Percentiles rank a stretch among this genome's conserved stretches.
Conservation (phyloP, 768 basidiomycete genomes). For the Mycena crocata region DNA sequence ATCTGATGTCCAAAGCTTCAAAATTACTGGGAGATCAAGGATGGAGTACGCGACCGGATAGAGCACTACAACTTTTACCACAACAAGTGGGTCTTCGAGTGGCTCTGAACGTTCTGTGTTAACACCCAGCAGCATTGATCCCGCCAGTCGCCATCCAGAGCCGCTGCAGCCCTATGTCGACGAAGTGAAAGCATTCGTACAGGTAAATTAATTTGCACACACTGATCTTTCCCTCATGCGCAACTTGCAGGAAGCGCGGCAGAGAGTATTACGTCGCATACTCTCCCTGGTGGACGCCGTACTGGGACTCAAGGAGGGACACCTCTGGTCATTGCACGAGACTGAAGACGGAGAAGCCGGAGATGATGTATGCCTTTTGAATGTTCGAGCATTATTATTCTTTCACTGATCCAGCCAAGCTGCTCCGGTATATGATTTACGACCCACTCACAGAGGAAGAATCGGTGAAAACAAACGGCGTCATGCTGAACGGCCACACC, state of each 20-base stretch:
- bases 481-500: constrained; percentile 51
- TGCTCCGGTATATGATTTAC: constrained; percentile 50
- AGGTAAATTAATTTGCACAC: background rate
- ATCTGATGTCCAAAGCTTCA: constrained; percentile 40
- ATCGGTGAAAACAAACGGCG: constrained; percentile 45
- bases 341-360: constrained; percentile 40
- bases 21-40: constrained; percentile 50
- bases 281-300: constrained; percentile 45
- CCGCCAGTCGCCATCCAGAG: constrained; percentile 42
- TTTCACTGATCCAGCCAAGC: constrained; percentile 25
- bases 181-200: constrained; percentile 46
- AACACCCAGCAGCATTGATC: constrained; percentile 40
- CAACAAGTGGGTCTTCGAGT: constrained; percentile 35
- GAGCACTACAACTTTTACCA: constrained; percentile 50
- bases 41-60: constrained; percentile 48
- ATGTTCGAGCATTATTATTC: background rate
- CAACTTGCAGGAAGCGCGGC: constrained; percentile 37
- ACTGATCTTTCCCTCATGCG: background rate
- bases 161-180: constrained; percentile 44
- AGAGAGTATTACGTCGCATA: constrained; percentile 46
- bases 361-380: constrained; percentile 39
- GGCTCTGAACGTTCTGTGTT: background rate
- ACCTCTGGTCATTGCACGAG: constrained; percentile 47
- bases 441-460: constrained; percentile 47
- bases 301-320: constrained; percentile 45